phyloP scores from a whole-genome alignment of 139 green algal species.

The Auxenochlorella pyrenoidosa region DNA sequence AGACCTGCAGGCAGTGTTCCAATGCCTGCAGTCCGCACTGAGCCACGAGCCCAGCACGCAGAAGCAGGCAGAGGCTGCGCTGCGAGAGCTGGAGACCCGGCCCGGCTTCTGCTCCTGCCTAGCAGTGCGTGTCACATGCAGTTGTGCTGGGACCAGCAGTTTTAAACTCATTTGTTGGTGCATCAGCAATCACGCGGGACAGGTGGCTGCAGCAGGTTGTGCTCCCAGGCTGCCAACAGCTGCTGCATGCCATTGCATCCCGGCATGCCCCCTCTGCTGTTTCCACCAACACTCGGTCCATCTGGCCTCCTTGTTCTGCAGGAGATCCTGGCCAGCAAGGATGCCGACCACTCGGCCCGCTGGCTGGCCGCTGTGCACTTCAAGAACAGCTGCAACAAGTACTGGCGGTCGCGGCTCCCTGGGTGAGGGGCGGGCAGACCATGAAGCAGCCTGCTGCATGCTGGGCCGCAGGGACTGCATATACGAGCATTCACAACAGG shows the following conservation, averaged over 20 bases:
- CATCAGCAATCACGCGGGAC: too few relatives aligned
- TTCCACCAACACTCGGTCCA: neutral
- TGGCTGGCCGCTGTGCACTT: constrained; percentile 92
- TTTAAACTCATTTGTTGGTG: too few relatives aligned
- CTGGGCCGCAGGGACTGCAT: neutral
- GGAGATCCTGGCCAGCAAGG: constrained; percentile 78
- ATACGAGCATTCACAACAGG: neutral
- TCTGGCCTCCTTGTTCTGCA: constrained; percentile 46
- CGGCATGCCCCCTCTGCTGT: neutral
- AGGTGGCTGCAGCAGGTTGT: neutral
- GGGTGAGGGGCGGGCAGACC: neutral
- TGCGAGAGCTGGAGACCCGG: constrained; percentile 68
- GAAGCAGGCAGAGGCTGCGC: constrained; percentile 73
- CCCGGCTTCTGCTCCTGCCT: constrained; percentile 89
- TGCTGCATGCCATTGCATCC: neutral
- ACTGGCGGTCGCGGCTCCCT: constrained; percentile 65
- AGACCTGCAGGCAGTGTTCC: constrained; percentile 57
- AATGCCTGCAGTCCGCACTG: constrained; percentile 63
- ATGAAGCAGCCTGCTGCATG: neutral
- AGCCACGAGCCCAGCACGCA: constrained; percentile 68
- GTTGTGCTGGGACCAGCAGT: too few relatives aligned
- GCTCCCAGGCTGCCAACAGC: neutral
- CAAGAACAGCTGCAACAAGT: constrained; percentile 89
- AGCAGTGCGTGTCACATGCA: constrained; percentile 49
- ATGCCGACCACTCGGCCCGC: constrained; percentile 75